Evolutionary conservation across 73 alveolate genomes (phyloP), one percentile per base, ranked within the genome.

Genomic region (Symbiodinium pilosum): DNA sequence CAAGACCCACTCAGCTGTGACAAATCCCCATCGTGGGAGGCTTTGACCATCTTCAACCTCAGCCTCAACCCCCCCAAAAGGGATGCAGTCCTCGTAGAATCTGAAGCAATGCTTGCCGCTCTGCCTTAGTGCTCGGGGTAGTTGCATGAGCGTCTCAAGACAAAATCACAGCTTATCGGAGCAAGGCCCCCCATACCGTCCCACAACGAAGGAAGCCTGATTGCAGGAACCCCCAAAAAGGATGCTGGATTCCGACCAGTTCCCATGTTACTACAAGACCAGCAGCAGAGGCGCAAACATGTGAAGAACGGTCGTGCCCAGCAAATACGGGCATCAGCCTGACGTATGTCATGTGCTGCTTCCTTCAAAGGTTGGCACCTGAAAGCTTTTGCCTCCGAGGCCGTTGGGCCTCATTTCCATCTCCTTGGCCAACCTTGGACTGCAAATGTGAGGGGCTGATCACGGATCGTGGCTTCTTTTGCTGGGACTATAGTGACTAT

Each of bases 291-390:
- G 41, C 85, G 32, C 43, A 24, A 12, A 30, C 85, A 12, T 71
- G 85, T 42, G 85, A 71, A 34, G 85, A 71, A 43, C 85, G 85
- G 85, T 71, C 85, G 85, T 71, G 85, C 44, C 85, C 85, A 9
- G 85, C 43, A 32, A 71, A 71, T 14, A 71, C 43, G 32, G 85
- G 85, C 21, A 34, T 42, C 43, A 71, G 11, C 85, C 85, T 71
- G 85, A 6, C 59, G 59, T 14, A 47, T 47, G 59, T 9, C 59
- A 47, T 47, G 59, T 47, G 21, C 14, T 47, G 59, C 59, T 47
- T 47, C 59, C 59, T n/a, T n/a, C n/a, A n/a, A n/a, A n/a, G n/a
- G n/a, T n/a, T n/a, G 59, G 21, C 14, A 47, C 14, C 59, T 47
- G 59, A 47, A 14, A 6, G 14, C 14, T 9, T 47, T 14, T 47